These are phyloP conservation scores for Fusarium sp. DNA, from an alignment of 2,329 filamentous ascomycete species.

Conservation along the genomic window DNA sequence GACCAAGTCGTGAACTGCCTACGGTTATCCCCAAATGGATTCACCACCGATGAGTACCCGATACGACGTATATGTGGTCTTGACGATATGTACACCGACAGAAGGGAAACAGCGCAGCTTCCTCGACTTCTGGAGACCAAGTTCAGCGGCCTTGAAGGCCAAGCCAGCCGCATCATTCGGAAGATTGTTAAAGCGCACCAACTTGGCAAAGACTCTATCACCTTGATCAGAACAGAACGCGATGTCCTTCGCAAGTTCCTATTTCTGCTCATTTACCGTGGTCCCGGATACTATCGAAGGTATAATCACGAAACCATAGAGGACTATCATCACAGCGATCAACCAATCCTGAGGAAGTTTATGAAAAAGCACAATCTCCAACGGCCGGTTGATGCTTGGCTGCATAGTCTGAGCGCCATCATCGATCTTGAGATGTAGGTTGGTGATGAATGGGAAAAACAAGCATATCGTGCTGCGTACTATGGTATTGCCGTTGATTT, in stretches of 20 bases:
- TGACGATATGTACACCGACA: not conserved
- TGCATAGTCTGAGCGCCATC: not conserved
- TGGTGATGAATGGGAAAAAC: not conserved
- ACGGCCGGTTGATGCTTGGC: not conserved
- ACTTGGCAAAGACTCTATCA: not conserved
- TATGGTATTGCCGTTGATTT: not conserved
- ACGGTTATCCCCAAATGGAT: not conserved
- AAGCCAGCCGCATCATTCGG: not conserved
- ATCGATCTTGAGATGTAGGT: not conserved
- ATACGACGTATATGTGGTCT: not conserved
- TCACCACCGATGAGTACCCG: not conserved
- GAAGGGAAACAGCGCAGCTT: rapidly evolving
- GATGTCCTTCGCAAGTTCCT: not conserved
- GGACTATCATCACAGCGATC: rapidly evolving
- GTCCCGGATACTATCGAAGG: not conserved
- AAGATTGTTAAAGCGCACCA: not conserved
- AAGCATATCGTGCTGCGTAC: not conserved
- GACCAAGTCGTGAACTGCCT: not conserved
- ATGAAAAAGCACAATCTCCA: not conserved
- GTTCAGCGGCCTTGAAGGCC: not conserved
- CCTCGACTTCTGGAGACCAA: rapidly evolving
- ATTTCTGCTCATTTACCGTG: not conserved
- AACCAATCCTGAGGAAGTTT: not conserved
- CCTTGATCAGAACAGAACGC: not conserved
- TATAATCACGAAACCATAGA: not conserved